Conservation (phyloP, 805 yeast genomes). For the Suhomyces kilbournensis region DNA sequence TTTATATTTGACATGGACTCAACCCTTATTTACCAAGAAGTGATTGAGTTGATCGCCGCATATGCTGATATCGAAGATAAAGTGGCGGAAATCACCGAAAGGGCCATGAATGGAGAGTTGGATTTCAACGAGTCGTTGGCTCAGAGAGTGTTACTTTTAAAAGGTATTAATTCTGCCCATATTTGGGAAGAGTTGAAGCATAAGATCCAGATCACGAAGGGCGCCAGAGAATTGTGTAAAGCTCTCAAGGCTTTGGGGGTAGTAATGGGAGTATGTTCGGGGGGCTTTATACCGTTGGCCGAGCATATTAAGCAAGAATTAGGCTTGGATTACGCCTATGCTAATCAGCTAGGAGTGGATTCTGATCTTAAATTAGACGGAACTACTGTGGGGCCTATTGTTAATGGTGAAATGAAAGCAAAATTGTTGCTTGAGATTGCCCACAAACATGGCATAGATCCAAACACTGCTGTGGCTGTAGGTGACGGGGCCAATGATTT, state of each 20-base stretch:
- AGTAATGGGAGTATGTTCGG: conserved; percentile 83
- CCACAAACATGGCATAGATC: conserved; percentile 47
- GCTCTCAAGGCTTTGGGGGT: conserved; percentile 61
- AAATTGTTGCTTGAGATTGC: conserved; percentile 64
- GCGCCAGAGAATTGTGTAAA: conserved; percentile 69
- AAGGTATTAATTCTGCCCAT: conserved; percentile 69
- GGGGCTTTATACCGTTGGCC: conserved; percentile 93
- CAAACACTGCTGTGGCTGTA: conserved; percentile 66
- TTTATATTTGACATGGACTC: conserved; percentile 98
- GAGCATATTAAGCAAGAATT: conserved; percentile 63
- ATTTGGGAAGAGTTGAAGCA: conserved; percentile 78
- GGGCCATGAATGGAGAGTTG: conserved; percentile 96
- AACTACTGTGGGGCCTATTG: conserved; percentile 71
- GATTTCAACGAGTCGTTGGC: conserved; percentile 82
- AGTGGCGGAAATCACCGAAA: conserved; percentile 84
- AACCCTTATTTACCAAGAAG: conserved; percentile 92
- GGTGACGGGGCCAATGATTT: conserved; percentile 98
- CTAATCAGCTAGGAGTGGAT: conserved; percentile 58
- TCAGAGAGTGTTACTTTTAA: conserved; percentile 72
- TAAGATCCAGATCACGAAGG: conserved; percentile 75
- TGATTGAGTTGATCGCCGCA: conserved; percentile 91
- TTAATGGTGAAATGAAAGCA: conserved; percentile 84
- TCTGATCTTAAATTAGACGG: conserved; percentile 64
- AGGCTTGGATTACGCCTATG: conserved; percentile 82
- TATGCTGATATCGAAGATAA: conserved; percentile 86